phyloP scores from a whole-genome alignment of 768 basidiomycete species.

The Lactarius evosmus region DNA sequence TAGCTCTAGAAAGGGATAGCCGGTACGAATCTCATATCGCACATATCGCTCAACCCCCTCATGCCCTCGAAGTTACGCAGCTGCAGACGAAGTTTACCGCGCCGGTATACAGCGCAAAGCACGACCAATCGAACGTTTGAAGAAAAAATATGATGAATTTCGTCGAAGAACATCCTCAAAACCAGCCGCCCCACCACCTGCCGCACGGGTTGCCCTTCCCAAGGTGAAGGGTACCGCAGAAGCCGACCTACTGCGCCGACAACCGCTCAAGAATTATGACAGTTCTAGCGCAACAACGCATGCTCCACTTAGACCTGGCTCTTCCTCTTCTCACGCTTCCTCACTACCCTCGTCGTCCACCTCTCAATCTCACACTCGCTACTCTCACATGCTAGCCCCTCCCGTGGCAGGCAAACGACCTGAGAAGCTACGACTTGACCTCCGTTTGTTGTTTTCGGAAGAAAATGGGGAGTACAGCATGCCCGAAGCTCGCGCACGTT shows the following conservation, averaged over 20 bases:
- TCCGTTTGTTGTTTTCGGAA: constrained; percentile 68
- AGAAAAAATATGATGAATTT: constrained; percentile 78
- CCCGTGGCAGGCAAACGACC: constrained; percentile 64
- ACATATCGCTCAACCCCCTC: constrained; percentile 1
- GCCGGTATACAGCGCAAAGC: constrained; percentile 80
- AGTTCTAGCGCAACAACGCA: neutral
- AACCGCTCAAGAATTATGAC: constrained; percentile 26
- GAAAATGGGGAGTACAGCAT: constrained; percentile 80
- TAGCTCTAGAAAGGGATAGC: constrained; percentile 67
- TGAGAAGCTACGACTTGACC: constrained; percentile 67
- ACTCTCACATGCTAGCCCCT: constrained; percentile 72
- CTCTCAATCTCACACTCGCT: constrained; percentile 40
- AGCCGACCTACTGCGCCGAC: constrained; percentile 24
- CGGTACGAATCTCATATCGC: constrained; percentile 49
- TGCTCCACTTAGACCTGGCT: constrained; percentile 32
- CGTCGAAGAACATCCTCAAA: constrained; percentile 33
- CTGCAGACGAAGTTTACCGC: constrained; percentile 79
- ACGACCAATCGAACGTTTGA: constrained; percentile 79
- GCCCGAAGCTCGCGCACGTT: constrained; percentile 77
- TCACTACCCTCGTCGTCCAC: constrained; percentile 28
- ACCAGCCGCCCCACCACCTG: constrained; percentile 11
- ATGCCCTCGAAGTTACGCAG: constrained; percentile 49
- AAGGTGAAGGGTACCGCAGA: constrained; percentile 26
- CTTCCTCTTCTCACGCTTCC: constrained; percentile 30
- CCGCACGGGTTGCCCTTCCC: constrained; percentile 15